A percentile compares a stretch with the other conserved stretches of the same genome.
Evolutionary conservation across 345 rosid species (phyloP).

Genomic region (Excoecaria cochinchinensis): DNA sequence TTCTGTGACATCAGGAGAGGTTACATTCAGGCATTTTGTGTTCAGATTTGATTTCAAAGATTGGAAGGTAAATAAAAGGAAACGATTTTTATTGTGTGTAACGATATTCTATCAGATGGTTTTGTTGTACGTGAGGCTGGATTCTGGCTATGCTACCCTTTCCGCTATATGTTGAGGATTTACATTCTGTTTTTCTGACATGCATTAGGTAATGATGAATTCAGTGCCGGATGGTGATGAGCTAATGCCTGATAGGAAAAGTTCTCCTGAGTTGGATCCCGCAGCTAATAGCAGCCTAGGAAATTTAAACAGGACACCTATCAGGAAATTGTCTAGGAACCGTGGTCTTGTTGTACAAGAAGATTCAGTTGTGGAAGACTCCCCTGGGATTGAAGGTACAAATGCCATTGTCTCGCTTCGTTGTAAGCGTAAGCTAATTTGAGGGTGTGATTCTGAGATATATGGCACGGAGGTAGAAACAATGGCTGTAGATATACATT

Average conservation of each 20-base stretch:
- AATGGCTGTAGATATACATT: background rate
- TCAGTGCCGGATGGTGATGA: constrained; percentile 61
- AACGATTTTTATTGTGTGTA: background rate
- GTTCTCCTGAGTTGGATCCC: constrained; percentile 33
- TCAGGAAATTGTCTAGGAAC: constrained; percentile 71
- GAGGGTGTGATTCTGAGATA: background rate
- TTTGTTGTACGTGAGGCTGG: background rate
- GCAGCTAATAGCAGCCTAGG: constrained; percentile 31
- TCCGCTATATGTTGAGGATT: background rate
- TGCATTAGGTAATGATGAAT: constrained; percentile 52
- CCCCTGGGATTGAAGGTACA: constrained; percentile 6
- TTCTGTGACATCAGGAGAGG: constrained; percentile 58
- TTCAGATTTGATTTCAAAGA: constrained; percentile 86
- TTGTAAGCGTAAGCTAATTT: constrained; percentile 20
- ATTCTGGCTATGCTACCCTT: background rate
- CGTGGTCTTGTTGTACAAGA: constrained; percentile 74
- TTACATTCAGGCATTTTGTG: constrained; percentile 67
- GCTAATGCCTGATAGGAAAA: constrained; percentile 65
- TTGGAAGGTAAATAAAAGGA: constrained; percentile 64
- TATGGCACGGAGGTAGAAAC: background rate
- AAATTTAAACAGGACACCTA: constrained; percentile 58
- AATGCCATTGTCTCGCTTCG: constrained; percentile 9
- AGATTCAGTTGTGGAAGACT: constrained; percentile 53
- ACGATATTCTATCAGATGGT: background rate
- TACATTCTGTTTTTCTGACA: background rate